Conservation (phyloP, 441 rosid species). For the Eutrema salsugineum region DNA sequence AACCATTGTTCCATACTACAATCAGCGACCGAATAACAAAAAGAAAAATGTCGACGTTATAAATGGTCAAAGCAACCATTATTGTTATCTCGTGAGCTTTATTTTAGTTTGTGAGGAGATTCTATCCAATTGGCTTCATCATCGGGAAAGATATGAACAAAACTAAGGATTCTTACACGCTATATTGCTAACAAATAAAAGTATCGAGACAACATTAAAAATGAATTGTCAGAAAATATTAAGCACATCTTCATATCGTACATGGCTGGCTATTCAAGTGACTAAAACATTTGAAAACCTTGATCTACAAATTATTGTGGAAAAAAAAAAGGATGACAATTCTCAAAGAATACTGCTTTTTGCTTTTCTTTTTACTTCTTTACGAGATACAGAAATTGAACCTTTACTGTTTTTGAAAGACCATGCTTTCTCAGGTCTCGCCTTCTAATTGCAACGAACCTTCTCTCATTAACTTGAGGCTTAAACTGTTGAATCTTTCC, state of each 20-base stretch:
- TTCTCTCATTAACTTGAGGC: constrained; percentile 80
- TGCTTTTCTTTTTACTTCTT: not conserved
- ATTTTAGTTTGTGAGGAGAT: not conserved
- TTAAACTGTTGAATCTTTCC: constrained; percentile 85
- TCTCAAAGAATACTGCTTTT: constrained; percentile 22
- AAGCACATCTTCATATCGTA: constrained; percentile 9
- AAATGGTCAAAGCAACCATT: not conserved
- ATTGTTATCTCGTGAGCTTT: not conserved
- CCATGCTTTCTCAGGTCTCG: constrained; percentile 10
- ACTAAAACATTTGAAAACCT: constrained; percentile 7
- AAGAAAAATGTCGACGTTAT: no score
- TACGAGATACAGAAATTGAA: constrained; percentile 15
- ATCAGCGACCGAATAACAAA: no score
- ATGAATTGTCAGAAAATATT: not conserved
- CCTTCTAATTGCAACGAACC: constrained; percentile 64
- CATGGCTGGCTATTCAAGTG: constrained; percentile 12
- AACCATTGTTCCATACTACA: not conserved
- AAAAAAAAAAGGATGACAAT: not conserved
- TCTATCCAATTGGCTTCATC: not conserved
- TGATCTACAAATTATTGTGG: constrained; percentile 21
- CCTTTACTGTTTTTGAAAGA: constrained; percentile 1
- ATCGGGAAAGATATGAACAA: not conserved
- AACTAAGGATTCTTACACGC: not conserved
- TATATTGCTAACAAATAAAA: not conserved
- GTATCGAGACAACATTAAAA: not conserved